Evolutionary conservation across 495 filamentous ascomycete genomes (phyloP).

Genomic region (Glarea lozoyensis): DNA sequence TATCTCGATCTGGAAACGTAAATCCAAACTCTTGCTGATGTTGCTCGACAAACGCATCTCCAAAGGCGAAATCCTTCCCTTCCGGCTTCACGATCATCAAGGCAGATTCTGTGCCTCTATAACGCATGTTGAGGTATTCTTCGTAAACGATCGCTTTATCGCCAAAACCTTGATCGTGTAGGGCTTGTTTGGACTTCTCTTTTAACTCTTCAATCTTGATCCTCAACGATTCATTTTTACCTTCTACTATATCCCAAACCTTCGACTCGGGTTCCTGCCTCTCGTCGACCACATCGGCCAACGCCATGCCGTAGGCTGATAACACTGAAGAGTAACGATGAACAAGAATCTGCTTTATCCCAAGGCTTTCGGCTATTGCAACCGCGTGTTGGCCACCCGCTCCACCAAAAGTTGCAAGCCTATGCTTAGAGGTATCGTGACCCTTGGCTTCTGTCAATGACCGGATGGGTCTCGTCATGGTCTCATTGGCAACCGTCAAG

Average conservation of each 20-base stretch:
- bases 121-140: constrained; percentile 85
- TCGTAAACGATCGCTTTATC: constrained; percentile 68
- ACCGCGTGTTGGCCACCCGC: constrained; percentile 95
- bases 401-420: constrained; percentile 87
- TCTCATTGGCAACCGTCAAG: constrained; percentile 88
- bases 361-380: constrained; percentile 85
- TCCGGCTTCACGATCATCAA: constrained; percentile 69
- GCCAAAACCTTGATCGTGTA: constrained; percentile 67
- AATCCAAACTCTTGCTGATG: constrained; percentile 96
- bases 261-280: constrained; percentile 81
- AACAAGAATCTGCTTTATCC: constrained; percentile 78
- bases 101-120: constrained; percentile 78
- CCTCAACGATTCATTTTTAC: constrained; percentile 41
- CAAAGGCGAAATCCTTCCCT: constrained; percentile 68
- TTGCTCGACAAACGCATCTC: constrained; percentile 71
- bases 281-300: constrained; percentile 93
- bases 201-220: constrained; percentile 55
- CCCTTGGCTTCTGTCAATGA: constrained; percentile 91
- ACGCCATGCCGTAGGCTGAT: constrained; percentile 92
- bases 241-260: constrained; percentile 56
- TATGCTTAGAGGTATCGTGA: constrained; percentile 82
- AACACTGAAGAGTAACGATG: constrained; percentile 92
- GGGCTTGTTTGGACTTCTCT: constrained; percentile 51
- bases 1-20: constrained; percentile 77
- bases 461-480: constrained; percentile 89